phyloP scores from a whole-genome alignment of 495 filamentous ascomycete genomes.

The Hamigera avellanea region DNA sequence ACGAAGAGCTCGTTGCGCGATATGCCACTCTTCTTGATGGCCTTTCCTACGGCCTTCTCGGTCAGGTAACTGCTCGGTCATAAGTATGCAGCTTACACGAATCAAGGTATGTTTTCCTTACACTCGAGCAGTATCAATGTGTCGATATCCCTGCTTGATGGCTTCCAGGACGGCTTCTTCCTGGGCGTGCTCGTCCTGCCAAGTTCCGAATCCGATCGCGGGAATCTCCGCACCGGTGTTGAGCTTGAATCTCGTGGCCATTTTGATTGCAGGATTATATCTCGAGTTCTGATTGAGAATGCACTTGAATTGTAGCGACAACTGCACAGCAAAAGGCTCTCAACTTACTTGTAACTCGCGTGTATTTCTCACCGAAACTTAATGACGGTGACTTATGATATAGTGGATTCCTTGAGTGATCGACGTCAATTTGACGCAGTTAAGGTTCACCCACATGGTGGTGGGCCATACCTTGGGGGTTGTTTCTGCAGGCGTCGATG shows the following conservation, averaged over 20 bases:
- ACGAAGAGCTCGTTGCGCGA: conserved; percentile 52
- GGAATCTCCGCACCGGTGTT: conserved; percentile 42
- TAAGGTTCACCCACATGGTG: no score
- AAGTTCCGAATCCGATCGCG: conserved; percentile 36
- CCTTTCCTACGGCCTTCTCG: conserved; percentile 41
- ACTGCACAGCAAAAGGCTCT: not conserved
- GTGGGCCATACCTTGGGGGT: conserved; percentile 1
- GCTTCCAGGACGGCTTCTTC: conserved; percentile 35
- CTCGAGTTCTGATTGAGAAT: no score
- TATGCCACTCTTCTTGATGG: conserved; percentile 43
- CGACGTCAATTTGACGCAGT: conserved; percentile 10
- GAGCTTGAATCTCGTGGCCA: conserved; percentile 28
- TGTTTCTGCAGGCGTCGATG: not conserved
- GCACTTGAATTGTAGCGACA: no score
- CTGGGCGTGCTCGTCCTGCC: conserved; percentile 36
- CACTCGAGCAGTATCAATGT: conserved; percentile 48
- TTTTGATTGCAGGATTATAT: conserved; percentile 3
- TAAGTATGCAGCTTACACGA: not conserved
- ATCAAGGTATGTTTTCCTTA: conserved; percentile 9
- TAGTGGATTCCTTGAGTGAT: no score
- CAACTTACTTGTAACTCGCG: no score
- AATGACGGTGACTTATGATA: no score
- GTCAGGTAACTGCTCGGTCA: conserved; percentile 38
- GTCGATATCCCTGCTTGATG: conserved; percentile 46
- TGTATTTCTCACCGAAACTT: no score